Base-by-base conservation (phyloP, 345 rosid genomes). In the Sonneratia alba region DNA sequence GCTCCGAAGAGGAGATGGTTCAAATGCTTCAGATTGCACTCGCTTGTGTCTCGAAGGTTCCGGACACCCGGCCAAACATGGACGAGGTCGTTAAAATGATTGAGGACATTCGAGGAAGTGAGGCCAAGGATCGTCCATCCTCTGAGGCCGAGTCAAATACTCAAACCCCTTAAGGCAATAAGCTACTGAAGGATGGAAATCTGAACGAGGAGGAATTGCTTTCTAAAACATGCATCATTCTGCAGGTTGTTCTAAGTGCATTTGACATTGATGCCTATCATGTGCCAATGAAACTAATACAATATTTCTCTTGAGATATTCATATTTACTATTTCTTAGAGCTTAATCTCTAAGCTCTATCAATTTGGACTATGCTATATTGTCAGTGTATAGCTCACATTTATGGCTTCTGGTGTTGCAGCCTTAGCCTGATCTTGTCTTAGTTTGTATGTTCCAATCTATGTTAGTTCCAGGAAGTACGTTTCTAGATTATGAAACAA, bases 1-100 rank as follows among this genome's bases (percentile, higher is more conserved):
- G 80, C 57, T 81, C 81, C 16, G 96, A 89, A 77, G 96, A 91
- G 74, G 96, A 91, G 48, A 89, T 88, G 97, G 93, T 91, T 68
- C 96, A 89, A 75, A 87, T 89, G 96, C 86, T 91, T 67, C 97
- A 91, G 75, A 81, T 91, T 63, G 96, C 83, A 11, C 72, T 91
- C 72, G 74, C 90, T 9, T 91, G 97, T 59, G 97, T 89, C 0
- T 64, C 86, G 1, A 89, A 80, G 75, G 75, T 71, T 12, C 90
- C 91, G 7, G 91, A 89, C 7, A 74, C 71, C 37, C 81, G 96
- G 27, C 96, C 97, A 0, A 81, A 40, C 38, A 88, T 91, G 84
- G 87, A 81, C n/a, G 90, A 89, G n/a, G 80, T 84, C 48, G 79
- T 85, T 67, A 81, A 76, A 56, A 84, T 87, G 91, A 86, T 91